Conservation (phyloP, 331 rosid species). For the Malus hybrid region DNA sequence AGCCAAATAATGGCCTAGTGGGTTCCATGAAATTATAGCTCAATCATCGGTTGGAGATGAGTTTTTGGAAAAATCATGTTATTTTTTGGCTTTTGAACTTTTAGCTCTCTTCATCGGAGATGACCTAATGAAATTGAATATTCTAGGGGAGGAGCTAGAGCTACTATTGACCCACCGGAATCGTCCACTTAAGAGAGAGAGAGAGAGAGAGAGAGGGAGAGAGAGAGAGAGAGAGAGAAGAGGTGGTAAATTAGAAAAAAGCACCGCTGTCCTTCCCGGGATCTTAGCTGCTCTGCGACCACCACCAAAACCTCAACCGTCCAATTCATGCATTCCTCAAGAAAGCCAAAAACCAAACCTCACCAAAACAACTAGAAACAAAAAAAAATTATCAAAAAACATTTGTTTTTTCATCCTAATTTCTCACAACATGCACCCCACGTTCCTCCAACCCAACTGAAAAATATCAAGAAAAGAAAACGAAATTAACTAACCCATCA, state of each 20-base stretch:
- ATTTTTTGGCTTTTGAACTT: too few species aligned
- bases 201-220: constrained; percentile 2
- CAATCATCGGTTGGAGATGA: too few species aligned
- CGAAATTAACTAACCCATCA: constrained; percentile 6
- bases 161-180: neutral
- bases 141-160: neutral
- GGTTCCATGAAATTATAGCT: too few species aligned
- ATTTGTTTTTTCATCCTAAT: constrained; percentile 12
- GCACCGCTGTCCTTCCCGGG: constrained; percentile 42
- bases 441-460: constrained; percentile 39
- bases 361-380: neutral
- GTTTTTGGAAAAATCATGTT: too few species aligned
- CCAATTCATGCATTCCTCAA: constrained; percentile 18
- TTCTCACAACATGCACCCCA: constrained; percentile 75
- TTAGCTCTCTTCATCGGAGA: too few species aligned
- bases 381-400: neutral
- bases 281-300: constrained; percentile 58
- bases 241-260: constrained; percentile 15
- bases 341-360: constrained; percentile 9
- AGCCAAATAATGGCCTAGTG: too few species aligned
- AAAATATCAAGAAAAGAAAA: constrained; percentile 10
- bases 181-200: constrained; percentile 15
- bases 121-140: neutral
- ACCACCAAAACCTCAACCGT: constrained; percentile 48
- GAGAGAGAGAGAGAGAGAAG: neutral